Evolutionary conservation across 2,329 filamentous ascomycete genomes (phyloP), one percentile per base, ranked within the genome.

Genomic region (Massarina eburnea): DNA sequence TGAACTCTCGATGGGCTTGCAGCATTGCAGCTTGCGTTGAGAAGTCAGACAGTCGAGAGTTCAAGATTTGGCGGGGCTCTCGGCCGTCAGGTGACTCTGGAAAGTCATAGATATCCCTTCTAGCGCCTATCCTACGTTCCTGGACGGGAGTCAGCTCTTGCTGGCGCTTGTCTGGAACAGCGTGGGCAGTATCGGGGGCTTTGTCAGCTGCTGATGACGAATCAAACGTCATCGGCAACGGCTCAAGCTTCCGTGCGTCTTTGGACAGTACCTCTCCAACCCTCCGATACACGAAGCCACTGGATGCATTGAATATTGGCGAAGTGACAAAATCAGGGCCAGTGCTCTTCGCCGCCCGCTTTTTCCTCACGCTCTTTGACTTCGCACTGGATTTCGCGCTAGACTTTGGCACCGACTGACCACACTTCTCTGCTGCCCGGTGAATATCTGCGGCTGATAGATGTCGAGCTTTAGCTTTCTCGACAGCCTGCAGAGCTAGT

Each of bases 1-100:
- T 68, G 33, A 67, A 68, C 19, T 63, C 62, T 29, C 58, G 52
- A 29, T 65, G 65, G 35, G 66, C 64, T 30, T 64, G 44, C 43
- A 64, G 40, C 52, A 73, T 58, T 22, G 70, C 61, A 18, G 65
- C 62, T 50, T 71, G 70, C 2, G 67, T 71, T 8, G 64, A 71
- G 35, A 61, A 58, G 26, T 62, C 55, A 3, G 60, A 68, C 4
- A 62, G 51, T 20, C 47, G 53, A 36, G 50, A 45, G 19, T 27
- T 41, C 22, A 40, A 35, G 22, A 38, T 49, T 21, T 43, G 38
- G 4, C 45, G 46, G 4, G 36, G 27, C 20, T 41, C 41, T 4
- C 6, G 18, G 8, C 20, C 39, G 4, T 21, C 27, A 10, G 18
- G 26, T 12, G 43, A 27, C 15, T 39, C 39, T 6, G 40, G 42